Conservation (phyloP, 2,329 filamentous ascomycete genomes). For the Verticillium nonalfalfae region DNA sequence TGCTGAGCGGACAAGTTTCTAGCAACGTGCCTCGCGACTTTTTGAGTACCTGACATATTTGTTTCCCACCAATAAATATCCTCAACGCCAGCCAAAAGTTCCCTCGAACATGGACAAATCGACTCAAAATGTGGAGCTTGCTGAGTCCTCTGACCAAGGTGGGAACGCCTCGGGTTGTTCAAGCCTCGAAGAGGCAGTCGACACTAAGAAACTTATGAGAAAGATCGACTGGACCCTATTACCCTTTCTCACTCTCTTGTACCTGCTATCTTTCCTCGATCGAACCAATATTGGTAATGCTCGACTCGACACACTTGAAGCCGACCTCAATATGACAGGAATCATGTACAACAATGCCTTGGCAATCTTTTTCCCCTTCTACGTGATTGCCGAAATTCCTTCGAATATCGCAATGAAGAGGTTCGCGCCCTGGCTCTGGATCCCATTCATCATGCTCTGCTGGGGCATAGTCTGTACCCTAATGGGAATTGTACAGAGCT, state of each 20-base stretch:
- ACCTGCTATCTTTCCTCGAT: constrained; percentile 50
- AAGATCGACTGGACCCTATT: constrained; percentile 49
- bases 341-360: constrained; percentile 38
- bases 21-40: too few species aligned
- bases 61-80: too few species aligned
- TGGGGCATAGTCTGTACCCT: constrained; percentile 72
- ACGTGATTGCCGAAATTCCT: constrained; percentile 57
- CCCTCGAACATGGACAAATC: neutral
- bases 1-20: too few species aligned
- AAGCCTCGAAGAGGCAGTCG: neutral
- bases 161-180: neutral
- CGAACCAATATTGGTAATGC: constrained; percentile 43
- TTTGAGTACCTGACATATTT: too few species aligned
- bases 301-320: constrained; percentile 34
- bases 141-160: neutral
- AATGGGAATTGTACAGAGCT: constrained; percentile 74
- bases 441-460: constrained; percentile 75
- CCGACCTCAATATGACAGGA: constrained; percentile 25
- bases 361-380: constrained; percentile 59
- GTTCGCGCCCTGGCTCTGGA: constrained; percentile 57
- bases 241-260: constrained; percentile 48
- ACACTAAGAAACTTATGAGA: constrained; percentile 36
- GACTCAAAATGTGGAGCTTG: neutral
- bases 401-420: constrained; percentile 28
- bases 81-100: too few species aligned